These are phyloP conservation scores for Lycium ferocissimum DNA, from an alignment of 257 asterid species.

Conservation along the genomic window DNA sequence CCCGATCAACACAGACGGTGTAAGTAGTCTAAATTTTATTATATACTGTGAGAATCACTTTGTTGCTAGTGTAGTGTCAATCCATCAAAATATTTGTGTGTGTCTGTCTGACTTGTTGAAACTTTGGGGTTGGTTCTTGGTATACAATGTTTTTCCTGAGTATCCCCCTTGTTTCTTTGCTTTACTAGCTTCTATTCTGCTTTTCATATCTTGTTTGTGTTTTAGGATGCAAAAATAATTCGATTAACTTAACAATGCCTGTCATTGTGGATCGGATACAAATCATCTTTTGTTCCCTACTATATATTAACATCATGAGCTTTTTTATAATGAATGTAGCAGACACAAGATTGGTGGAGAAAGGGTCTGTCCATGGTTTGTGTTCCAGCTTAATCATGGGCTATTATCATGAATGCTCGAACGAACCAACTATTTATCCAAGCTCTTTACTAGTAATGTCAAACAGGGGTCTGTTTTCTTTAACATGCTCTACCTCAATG, in stretches of 20 bases:
- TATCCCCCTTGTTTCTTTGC: no score
- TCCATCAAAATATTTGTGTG: no score
- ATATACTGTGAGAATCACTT: no score
- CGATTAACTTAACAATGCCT: not conserved
- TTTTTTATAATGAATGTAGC: conserved; percentile 52
- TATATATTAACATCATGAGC: not conserved
- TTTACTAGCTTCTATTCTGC: no score
- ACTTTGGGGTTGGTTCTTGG: no score
- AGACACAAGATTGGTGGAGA: conserved; percentile 49
- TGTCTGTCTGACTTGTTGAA: no score
- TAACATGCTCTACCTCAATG: not conserved
- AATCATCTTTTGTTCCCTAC: not conserved
- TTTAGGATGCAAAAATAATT: no score
- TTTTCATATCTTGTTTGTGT: no score
- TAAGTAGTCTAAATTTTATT: conserved; percentile 21
- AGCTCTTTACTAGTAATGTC: conserved; percentile 57
- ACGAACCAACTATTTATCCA: conserved; percentile 30
- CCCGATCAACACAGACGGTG: conserved; percentile 64
- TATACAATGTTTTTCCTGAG: no score
- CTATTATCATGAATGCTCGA: conserved; percentile 59
- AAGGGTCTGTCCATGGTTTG: conserved; percentile 51
- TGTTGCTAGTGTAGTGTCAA: no score
- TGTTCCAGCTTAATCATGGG: conserved; percentile 51
- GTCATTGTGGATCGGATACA: not conserved
- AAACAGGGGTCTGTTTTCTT: conserved; percentile 41